Percentiles rank a stretch among this genome's conserved stretches.
phyloP scores from a whole-genome alignment of 176 grass and related monocot species.

The Triticum monococcum region DNA sequence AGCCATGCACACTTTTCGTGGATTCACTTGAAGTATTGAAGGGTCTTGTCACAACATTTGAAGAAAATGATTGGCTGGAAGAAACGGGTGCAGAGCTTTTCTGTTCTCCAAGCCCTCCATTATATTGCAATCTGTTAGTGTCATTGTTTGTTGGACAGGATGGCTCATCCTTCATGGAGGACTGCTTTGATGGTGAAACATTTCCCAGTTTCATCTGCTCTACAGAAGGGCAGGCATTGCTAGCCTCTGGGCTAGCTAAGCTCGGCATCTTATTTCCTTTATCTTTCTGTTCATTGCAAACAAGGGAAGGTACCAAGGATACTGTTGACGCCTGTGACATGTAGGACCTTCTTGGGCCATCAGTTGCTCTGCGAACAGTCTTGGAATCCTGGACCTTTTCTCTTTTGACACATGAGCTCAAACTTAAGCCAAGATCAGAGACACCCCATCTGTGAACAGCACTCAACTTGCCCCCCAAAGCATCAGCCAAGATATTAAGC shows the following conservation, averaged over 20 bases:
- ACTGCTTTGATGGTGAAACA: slow-evolving; percentile 35
- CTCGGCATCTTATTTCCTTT: slow-evolving; percentile 33
- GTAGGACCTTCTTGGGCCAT: slow-evolving; percentile 42
- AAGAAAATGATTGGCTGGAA: slow-evolving; percentile 35
- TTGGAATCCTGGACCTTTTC: slow-evolving; percentile 65
- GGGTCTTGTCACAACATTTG: slow-evolving; percentile 16
- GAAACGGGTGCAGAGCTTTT: slow-evolving; percentile 24
- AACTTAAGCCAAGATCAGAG: slow-evolving; percentile 72
- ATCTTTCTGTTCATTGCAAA: slow-evolving; percentile 30
- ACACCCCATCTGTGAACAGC: slow-evolving; percentile 90
- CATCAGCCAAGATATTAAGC: slow-evolving; percentile 86
- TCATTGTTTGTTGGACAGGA: slow-evolving; percentile 20
- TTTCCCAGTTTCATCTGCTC: slow-evolving; percentile 35
- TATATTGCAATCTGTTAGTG: slow-evolving; percentile 3
- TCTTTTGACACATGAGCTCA: slow-evolving; percentile 62
- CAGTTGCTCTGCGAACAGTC: slow-evolving; percentile 40
- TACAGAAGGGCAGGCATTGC: slow-evolving; percentile 10
- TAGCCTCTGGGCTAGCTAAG: neutral
- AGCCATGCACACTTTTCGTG: slow-evolving; percentile 14
- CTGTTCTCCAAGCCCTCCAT: slow-evolving; percentile 30
- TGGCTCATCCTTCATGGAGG: neutral
- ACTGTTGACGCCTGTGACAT: slow-evolving; percentile 45
- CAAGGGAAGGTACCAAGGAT: slow-evolving; percentile 35
- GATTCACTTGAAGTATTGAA: slow-evolving; percentile 29
- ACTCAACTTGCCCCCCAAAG: slow-evolving; percentile 85